These are phyloP conservation scores for Bretschneidera sinensis DNA, from an alignment of 345 rosid genomes.

Conservation along the genomic window DNA sequence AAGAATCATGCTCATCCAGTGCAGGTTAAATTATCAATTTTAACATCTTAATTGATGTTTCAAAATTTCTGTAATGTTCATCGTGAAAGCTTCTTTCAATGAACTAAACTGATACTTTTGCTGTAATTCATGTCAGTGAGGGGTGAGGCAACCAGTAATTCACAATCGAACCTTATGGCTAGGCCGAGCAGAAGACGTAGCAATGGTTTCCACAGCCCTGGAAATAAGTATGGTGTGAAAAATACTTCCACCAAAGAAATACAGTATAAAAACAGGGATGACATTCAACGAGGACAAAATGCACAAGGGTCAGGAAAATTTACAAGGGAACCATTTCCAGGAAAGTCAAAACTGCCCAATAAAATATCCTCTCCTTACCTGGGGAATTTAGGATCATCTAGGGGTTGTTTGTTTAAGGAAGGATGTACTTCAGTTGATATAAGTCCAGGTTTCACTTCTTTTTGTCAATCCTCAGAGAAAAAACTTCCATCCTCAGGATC, in stretches of 20 bases:
- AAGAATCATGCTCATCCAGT: slow-evolving; percentile 80
- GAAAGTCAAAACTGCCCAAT: slow-evolving; percentile 26
- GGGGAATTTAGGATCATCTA: slow-evolving; percentile 19
- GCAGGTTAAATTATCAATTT: slow-evolving; percentile 52
- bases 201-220: slow-evolving; percentile 26
- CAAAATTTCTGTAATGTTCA: slow-evolving; percentile 7
- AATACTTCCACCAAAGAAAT: slow-evolving; percentile 21
- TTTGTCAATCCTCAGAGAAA: slow-evolving; percentile 18
- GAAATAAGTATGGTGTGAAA: slow-evolving; percentile 15
- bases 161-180: slow-evolving; percentile 23
- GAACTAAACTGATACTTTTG: slow-evolving; percentile 4
- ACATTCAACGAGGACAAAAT: slow-evolving; percentile 16
- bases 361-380: slow-evolving; percentile 22
- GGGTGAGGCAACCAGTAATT: slow-evolving; percentile 27
- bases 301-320: slow-evolving; percentile 23
- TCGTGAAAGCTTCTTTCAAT: slow-evolving; percentile 6
- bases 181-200: slow-evolving; percentile 26
- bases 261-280: slow-evolving; percentile 18
- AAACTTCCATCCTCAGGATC: slow-evolving; percentile 19
- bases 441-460: slow-evolving; percentile 26
- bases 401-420: slow-evolving; percentile 29
- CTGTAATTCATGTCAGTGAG: slow-evolving; percentile 34
- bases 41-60: slow-evolving; percentile 8
- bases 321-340: slow-evolving; percentile 19
- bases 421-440: slow-evolving; percentile 31